Percentiles rank a stretch among this genome's conserved stretches.
Evolutionary conservation across 73 alveolate species (phyloP).

Genomic region (Blepharisma stoltei): DNA sequence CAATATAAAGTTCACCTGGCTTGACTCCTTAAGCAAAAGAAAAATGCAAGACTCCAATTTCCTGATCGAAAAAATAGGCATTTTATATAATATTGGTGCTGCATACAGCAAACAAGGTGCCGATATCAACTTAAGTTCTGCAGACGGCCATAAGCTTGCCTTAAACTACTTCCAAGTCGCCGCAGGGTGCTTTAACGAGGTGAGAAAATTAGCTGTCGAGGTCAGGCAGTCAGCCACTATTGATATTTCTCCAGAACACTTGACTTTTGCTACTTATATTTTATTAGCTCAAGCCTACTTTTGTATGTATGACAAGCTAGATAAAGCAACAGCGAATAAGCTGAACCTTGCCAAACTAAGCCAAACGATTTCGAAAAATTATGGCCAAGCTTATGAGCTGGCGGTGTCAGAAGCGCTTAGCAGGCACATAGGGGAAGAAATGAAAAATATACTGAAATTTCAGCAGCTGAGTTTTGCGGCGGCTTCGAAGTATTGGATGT

Average conservation of each 20-base stretch:
- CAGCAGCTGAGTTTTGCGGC: not conserved
- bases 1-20: conserved; percentile 29
- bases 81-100: conserved; percentile 29
- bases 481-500: not conserved
- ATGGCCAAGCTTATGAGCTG: not conserved
- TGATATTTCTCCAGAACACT: not conserved
- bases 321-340: conserved; percentile 23
- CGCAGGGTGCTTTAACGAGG: conserved; percentile 17
- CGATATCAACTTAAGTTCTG: not conserved
- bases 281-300: conserved; percentile 14
- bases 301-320: conserved; percentile 19
- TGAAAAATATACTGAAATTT: not conserved
- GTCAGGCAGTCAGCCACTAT: not conserved
- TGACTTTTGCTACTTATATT: not conserved
- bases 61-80: conserved; percentile 16
- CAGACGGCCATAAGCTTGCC: conserved; percentile 31
- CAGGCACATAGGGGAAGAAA: not conserved
- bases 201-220: not conserved
- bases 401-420: not conserved
- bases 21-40: not conserved
- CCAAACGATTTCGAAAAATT: not conserved
- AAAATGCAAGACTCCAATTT: not conserved
- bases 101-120: conserved; percentile 25
- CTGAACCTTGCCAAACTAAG: conserved; percentile 9
- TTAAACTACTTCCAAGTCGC: conserved; percentile 19